Evolutionary conservation across 108 stramenopile genomes (phyloP).

Genomic region (Nitzschia inconspicua): DNA sequence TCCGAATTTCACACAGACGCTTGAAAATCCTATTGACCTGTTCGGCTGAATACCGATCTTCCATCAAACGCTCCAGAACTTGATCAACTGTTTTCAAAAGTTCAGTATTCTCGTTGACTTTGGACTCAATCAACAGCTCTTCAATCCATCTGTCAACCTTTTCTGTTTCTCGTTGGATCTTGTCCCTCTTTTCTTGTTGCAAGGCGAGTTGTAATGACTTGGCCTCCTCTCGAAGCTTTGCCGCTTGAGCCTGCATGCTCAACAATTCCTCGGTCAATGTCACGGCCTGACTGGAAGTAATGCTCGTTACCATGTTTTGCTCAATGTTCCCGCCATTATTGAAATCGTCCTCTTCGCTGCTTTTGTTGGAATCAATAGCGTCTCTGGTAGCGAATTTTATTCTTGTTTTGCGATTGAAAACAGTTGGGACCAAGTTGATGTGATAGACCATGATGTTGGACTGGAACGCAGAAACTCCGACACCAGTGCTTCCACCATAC

Average conservation of each 20-base stretch:
- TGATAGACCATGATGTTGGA: too few species aligned
- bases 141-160: slow-evolving; percentile 71
- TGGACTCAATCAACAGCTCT: slow-evolving; percentile 33
- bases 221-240: slow-evolving; percentile 28
- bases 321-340: too few species aligned
- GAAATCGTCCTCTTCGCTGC: too few species aligned
- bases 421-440: too few species aligned
- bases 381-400: too few species aligned
- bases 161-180: slow-evolving; percentile 29
- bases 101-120: slow-evolving; percentile 25
- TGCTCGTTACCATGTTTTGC: too few species aligned
- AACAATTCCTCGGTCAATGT: too few species aligned
- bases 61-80: slow-evolving; percentile 40
- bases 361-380: too few species aligned
- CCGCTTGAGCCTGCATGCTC: slow-evolving; percentile 21
- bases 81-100: slow-evolving; percentile 61
- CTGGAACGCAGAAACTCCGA: too few species aligned
- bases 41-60: slow-evolving; percentile 60
- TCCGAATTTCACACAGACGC: slow-evolving; percentile 42
- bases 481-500: too few species aligned
- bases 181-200: slow-evolving; percentile 35
- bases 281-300: too few species aligned
- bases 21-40: slow-evolving; percentile 68
- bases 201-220: neutral
- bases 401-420: too few species aligned